phyloP scores from a whole-genome alignment of 768 basidiomycete species.

The Tephrocybe sp. region DNA sequence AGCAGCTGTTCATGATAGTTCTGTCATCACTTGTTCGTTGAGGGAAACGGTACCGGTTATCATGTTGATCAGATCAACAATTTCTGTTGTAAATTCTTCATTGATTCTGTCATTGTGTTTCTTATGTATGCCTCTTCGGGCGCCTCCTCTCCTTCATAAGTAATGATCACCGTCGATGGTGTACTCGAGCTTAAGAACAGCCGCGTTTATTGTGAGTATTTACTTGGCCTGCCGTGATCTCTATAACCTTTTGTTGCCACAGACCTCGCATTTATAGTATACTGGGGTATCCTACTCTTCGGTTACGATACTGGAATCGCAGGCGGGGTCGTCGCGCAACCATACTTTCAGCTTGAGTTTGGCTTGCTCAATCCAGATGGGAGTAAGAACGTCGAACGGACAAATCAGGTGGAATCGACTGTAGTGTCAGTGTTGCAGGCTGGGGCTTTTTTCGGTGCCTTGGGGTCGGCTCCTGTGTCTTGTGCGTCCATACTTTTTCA shows the following conservation, averaged over 20 bases:
- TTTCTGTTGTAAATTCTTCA: too few relatives aligned
- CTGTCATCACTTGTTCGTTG: too few relatives aligned
- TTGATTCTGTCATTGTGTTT: too few relatives aligned
- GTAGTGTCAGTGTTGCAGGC: slow-evolving; percentile 88
- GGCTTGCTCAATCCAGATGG: slow-evolving; percentile 41
- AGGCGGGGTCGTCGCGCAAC: slow-evolving; percentile 23
- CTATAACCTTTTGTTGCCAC: background rate
- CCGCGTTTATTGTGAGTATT: slow-evolving; percentile 18
- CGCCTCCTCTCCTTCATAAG: too few relatives aligned
- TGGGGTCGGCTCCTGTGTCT: slow-evolving; percentile 70
- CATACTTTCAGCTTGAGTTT: slow-evolving; percentile 64
- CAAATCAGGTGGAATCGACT: slow-evolving; percentile 64
- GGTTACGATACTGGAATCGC: slow-evolving; percentile 25
- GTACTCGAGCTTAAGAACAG: slow-evolving; percentile 19
- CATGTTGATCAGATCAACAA: too few relatives aligned
- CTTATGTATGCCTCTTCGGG: too few relatives aligned
- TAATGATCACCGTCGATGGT: too few relatives aligned
- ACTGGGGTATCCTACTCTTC: slow-evolving; percentile 24
- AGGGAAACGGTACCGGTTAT: too few relatives aligned
- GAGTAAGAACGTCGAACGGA: slow-evolving; percentile 17
- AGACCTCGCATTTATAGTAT: slow-evolving; percentile 25
- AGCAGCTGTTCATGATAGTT: too few relatives aligned
- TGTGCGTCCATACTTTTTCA: slow-evolving; percentile 31
- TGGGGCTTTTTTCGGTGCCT: slow-evolving; percentile 85
- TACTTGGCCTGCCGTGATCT: background rate